Percentiles rank a stretch among this genome's conserved stretches.
phyloP scores from a whole-genome alignment of 2,329 filamentous ascomycete genomes.

The Calycina herbarum region DNA sequence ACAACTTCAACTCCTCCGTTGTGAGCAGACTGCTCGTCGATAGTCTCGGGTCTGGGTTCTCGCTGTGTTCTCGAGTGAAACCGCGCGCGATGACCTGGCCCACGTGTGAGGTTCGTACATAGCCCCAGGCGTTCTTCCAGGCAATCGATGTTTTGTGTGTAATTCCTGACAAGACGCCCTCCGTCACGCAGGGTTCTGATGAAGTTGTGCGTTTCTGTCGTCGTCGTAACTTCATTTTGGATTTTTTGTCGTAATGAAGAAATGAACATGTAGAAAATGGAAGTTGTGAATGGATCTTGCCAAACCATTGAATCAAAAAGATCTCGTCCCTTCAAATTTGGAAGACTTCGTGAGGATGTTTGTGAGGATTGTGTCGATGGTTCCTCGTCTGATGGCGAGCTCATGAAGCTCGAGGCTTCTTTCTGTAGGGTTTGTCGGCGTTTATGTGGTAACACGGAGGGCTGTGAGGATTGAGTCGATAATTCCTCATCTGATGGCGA shows the following conservation, averaged over 20 bases:
- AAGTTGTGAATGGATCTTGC: constrained; percentile 66
- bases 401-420: constrained; percentile 19
- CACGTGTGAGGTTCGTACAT: constrained; percentile 59
- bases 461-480: constrained; percentile 29
- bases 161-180: constrained; percentile 68
- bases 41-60: constrained; percentile 38
- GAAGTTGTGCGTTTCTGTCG: constrained; percentile 67
- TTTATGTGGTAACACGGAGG: constrained; percentile 11
- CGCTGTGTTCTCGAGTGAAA: constrained; percentile 52
- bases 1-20: constrained; percentile 49
- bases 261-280: constrained; percentile 71
- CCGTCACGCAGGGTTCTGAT: constrained; percentile 66
- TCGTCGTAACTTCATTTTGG: constrained; percentile 53
- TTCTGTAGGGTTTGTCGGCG: constrained; percentile 14
- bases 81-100: constrained; percentile 60
- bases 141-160: constrained; percentile 75
- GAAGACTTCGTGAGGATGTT: constrained; percentile 40
- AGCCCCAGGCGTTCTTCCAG: constrained; percentile 71
- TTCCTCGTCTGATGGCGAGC: constrained; percentile 18
- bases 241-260: constrained; percentile 66
- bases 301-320: constrained; percentile 72
- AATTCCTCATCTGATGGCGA: constrained; percentile 18
- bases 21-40: constrained; percentile 33
- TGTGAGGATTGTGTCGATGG: constrained; percentile 28
- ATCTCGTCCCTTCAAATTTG: constrained; percentile 69